Evolutionary conservation across 305 asterid species (phyloP).

Genomic region (Fraxinus velutina): DNA sequence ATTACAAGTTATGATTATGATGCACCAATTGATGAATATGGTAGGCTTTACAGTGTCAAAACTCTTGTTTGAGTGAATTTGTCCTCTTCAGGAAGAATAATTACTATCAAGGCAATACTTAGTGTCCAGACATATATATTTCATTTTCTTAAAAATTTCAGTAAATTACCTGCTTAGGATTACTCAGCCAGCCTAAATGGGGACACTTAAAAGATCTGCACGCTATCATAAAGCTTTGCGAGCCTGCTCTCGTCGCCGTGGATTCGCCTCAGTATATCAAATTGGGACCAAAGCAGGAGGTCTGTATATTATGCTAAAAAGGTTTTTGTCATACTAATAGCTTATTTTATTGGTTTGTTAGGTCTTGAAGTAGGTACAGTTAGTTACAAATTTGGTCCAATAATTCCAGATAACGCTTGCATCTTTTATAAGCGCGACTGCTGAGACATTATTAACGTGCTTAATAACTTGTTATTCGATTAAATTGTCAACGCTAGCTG

Average conservation of each 20-base stretch:
- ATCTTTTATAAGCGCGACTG: background rate
- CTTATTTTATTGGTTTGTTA: constrained; percentile 4
- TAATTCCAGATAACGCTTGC: background rate
- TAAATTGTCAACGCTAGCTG: background rate
- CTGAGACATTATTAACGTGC: background rate
- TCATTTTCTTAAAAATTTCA: constrained; percentile 12
- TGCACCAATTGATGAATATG: constrained; percentile 95
- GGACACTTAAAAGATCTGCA: constrained; percentile 91
- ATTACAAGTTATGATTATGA: constrained; percentile 95
- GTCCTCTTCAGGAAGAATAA: constrained; percentile 3
- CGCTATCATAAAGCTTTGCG: constrained; percentile 88
- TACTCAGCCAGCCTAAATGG: constrained; percentile 88
- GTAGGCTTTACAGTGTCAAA: constrained; percentile 33
- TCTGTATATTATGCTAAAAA: constrained; percentile 23
- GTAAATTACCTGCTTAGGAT: constrained; percentile 50
- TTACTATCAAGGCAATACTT: constrained; percentile 1
- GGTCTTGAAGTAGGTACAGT: background rate
- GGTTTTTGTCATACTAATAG: background rate
- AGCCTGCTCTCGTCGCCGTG: constrained; percentile 79
- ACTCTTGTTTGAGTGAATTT: constrained; percentile 10
- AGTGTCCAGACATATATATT: constrained; percentile 1
- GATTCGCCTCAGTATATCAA: constrained; percentile 67
- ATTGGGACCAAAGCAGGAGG: constrained; percentile 92
- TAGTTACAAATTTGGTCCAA: constrained; percentile 7
- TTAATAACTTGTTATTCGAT: background rate